A percentile compares a stretch with the other conserved stretches of the same genome.
These are phyloP conservation scores for Beauveria sp. DNA, from an alignment of 2,329 filamentous ascomycete genomes.

Conservation along the genomic window DNA sequence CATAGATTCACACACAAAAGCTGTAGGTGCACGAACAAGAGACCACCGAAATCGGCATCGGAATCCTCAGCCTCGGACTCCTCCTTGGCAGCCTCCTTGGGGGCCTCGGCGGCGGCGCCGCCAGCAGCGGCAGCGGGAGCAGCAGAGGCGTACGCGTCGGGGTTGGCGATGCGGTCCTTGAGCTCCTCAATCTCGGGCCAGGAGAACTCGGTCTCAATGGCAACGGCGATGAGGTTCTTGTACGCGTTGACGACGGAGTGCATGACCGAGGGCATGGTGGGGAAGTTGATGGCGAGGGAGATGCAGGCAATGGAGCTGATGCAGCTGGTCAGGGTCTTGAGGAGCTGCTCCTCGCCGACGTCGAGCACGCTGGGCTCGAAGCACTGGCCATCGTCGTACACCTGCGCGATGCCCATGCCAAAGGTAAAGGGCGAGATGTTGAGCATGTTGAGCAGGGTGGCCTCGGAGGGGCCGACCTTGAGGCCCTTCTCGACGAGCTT, in stretches of 20 bases:
- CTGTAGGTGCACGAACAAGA: constrained; percentile 49
- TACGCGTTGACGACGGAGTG: constrained; percentile 96
- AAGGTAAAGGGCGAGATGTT: constrained; percentile 99
- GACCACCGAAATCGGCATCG: constrained; percentile 68
- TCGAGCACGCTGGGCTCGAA: constrained; percentile 84
- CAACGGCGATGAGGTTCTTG: constrained; percentile 92
- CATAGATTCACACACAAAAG: neutral
- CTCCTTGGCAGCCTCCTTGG: constrained; percentile 58
- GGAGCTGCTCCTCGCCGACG: constrained; percentile 89
- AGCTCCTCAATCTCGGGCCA: constrained; percentile 96
- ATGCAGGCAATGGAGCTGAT: constrained; percentile 82
- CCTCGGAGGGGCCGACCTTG: constrained; percentile 99
- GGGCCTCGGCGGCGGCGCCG: constrained; percentile 42
- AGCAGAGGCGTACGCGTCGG: constrained; percentile 84
- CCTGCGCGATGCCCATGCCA: constrained; percentile 91
- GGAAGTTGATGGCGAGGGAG: constrained; percentile 90
- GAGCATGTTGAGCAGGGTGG: constrained; percentile 97
- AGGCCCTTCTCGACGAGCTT: constrained; percentile 89
- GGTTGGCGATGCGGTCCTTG: constrained; percentile 99
- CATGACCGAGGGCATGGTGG: constrained; percentile 89
- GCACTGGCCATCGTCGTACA: constrained; percentile 95
- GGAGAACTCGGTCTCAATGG: constrained; percentile 80
- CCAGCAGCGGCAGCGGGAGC: constrained; percentile 61
- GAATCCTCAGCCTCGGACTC: constrained; percentile 58
- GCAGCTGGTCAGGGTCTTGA: constrained; percentile 71